A percentile compares a stretch with the other conserved stretches of the same genome.
Conservation (phyloP, 352 stramenopile genomes). For the Pythium apleroticum region DNA sequence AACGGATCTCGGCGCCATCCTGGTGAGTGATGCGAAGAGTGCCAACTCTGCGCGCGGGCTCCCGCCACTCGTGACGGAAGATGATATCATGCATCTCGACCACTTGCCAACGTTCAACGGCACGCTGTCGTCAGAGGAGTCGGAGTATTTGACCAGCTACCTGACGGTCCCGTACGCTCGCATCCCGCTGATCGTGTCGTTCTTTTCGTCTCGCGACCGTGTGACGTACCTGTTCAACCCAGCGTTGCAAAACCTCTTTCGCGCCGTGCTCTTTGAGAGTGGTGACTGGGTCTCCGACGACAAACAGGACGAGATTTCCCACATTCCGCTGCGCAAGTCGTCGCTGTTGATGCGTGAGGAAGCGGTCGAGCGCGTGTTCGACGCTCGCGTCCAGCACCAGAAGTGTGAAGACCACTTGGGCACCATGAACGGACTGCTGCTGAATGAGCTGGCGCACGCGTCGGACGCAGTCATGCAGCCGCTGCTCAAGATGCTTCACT, state of each 20-base stretch:
- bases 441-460: conserved; percentile 98
- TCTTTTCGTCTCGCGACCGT: conserved; percentile 93
- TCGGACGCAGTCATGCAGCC: conserved; percentile 85
- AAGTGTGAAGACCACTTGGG: conserved; percentile 89
- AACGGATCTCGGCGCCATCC: conserved; percentile 54
- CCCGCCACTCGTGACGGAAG: conserved; percentile 84
- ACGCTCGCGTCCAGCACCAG: conserved; percentile 74
- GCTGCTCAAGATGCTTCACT: conserved; percentile 81
- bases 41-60: conserved; percentile 31
- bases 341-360: conserved; percentile 80
- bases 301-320: conserved; percentile 60
- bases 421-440: conserved; percentile 95
- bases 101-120: conserved; percentile 96
- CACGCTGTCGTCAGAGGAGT: conserved; percentile 95
- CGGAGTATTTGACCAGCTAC: conserved; percentile 98
- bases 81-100: conserved; percentile 98
- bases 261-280: conserved; percentile 89
- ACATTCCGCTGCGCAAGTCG: conserved; percentile 83
- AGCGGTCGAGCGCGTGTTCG: conserved; percentile 67
- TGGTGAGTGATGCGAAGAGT: conserved; percentile 54
- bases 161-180: conserved; percentile 98
- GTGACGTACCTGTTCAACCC: conserved; percentile 89
- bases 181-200: conserved; percentile 97
- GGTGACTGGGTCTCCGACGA: conserved; percentile 80
- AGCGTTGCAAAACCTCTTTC: conserved; percentile 79